phyloP scores from a whole-genome alignment of 805 yeast species.

The Sporopachydermia quercuum region DNA sequence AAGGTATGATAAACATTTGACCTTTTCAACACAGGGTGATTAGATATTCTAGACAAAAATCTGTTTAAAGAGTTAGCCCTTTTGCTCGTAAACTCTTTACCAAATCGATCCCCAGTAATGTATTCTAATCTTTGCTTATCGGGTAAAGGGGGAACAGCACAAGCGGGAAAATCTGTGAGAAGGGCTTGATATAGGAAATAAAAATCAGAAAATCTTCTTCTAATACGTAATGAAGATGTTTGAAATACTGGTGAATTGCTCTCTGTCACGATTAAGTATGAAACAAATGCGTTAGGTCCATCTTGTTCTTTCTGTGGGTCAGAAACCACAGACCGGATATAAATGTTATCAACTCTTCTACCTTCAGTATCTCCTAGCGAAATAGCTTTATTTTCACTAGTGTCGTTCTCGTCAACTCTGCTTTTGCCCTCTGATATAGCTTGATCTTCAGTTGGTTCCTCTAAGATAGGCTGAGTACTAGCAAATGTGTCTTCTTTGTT shows the following conservation, averaged over 20 bases:
- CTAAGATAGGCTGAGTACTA: neutral
- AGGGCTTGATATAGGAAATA: conserved; percentile 62
- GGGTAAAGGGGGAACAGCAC: conserved; percentile 86
- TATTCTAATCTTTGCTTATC: conserved; percentile 85
- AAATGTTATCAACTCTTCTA: conserved; percentile 10
- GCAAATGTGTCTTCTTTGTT: conserved; percentile 4
- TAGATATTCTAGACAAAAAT: conserved; percentile 56
- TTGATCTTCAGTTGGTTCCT: conserved; percentile 5
- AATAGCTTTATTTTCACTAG: neutral
- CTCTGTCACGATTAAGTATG: conserved; percentile 50
- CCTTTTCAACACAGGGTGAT: conserved; percentile 57
- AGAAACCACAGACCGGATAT: conserved; percentile 28
- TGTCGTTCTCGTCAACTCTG: neutral
- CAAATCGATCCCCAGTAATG: conserved; percentile 84
- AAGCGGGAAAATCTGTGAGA: conserved; percentile 65
- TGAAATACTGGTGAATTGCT: conserved; percentile 41
- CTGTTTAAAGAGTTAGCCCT: conserved; percentile 69
- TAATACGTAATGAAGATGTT: conserved; percentile 29
- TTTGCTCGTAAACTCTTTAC: conserved; percentile 68
- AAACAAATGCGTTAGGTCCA: conserved; percentile 60
- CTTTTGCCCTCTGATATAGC: neutral
- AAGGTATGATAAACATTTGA: conserved; percentile 61
- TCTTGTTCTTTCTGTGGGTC: conserved; percentile 61
- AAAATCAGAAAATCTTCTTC: conserved; percentile 83
- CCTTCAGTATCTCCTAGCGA: neutral